These are phyloP conservation scores for Leptographium flavum DNA, from an alignment of 2,329 filamentous ascomycete species.

Conservation along the genomic window DNA sequence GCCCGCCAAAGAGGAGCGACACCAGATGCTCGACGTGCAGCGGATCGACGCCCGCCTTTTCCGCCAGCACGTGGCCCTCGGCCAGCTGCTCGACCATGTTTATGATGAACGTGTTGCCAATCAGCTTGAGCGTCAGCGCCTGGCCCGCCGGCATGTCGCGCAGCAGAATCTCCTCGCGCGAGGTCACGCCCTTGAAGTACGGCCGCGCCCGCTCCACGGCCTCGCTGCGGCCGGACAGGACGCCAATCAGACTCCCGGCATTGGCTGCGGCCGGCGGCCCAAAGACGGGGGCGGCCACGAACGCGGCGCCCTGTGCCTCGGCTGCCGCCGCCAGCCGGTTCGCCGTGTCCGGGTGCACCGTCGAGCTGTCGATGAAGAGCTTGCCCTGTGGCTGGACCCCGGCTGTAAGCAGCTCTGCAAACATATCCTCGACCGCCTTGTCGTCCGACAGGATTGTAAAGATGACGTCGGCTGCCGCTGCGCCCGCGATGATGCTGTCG, in stretches of 20 bases:
- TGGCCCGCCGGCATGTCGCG: slow-evolving; percentile 52
- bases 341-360: slow-evolving; percentile 71
- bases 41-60: slow-evolving; percentile 63
- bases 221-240: slow-evolving; percentile 50
- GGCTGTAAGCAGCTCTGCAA: slow-evolving; percentile 44
- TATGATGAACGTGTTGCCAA: slow-evolving; percentile 77
- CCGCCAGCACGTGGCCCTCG: slow-evolving; percentile 64
- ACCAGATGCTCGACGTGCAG: slow-evolving; percentile 59
- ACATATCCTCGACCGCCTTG: slow-evolving; percentile 62
- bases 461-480: slow-evolving; percentile 58
- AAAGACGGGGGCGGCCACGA: slow-evolving; percentile 60
- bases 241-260: slow-evolving; percentile 54
- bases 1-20: slow-evolving; percentile 58
- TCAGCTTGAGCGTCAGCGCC: slow-evolving; percentile 60
- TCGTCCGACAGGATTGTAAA: slow-evolving; percentile 76
- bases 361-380: slow-evolving; percentile 76
- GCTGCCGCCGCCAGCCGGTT: slow-evolving; percentile 47
- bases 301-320: slow-evolving; percentile 47
- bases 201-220: slow-evolving; percentile 51
- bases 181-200: slow-evolving; percentile 60
- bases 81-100: slow-evolving; percentile 70
- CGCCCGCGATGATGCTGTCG: slow-evolving; percentile 48
- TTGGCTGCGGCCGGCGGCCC: slow-evolving; percentile 59
- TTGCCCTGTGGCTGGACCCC: slow-evolving; percentile 51
- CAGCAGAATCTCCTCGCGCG: slow-evolving; percentile 56